Evolutionary conservation across 2,329 filamentous ascomycete species (phyloP), one percentile per base, ranked within the genome.

Genomic region (Verticillium zaregamsianum): DNA sequence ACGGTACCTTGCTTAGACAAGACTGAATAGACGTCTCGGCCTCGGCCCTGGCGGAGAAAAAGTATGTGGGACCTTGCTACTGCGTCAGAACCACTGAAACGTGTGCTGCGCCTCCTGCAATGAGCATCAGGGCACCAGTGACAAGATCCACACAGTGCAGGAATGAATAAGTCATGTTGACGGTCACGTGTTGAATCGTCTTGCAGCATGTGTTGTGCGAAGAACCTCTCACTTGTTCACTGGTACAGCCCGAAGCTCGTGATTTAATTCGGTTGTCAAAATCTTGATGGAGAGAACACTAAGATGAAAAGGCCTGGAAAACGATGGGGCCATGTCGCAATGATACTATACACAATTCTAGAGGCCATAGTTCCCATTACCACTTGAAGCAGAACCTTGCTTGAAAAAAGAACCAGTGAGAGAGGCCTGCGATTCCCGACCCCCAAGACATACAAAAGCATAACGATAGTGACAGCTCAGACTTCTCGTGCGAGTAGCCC

Each of bases 341-440:
- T 14, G 20, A 39, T 58, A 58, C 25, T 49, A 40, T 58, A 58
- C 32, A 40, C 57, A 58, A 40, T 39, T 58, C 57, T 40, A 45
- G 12, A 32, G 31, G 57, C 25, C 37, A 32, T 32, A 28, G 7
- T 17, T 28, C 37, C 28, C 39, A 58, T 40, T 39, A 58, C 57
- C 57, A 33, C 23, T 20, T 28, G 57, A 40, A n/a, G n/a, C 28
- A 28, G 49, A 23, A 39, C 57, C 39, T 14, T 40, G 49, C 14
- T 39, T 17, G n/a, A n/a, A 25, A 58, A 32, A 58, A 20, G 31
- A 23, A 23, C 32, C 17, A 25, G 5, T 9, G 28, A 49, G 32
- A 49, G 32, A 49, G 25, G 57, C 45, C 12, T 12, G 45, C n/a
- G 23, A n/a, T 23, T 25, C 3, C 45, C 20, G 5, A 1, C 20